Evolutionary conservation across 352 stramenopile genomes (phyloP).

Genomic region (Phytopythium delawarense): DNA sequence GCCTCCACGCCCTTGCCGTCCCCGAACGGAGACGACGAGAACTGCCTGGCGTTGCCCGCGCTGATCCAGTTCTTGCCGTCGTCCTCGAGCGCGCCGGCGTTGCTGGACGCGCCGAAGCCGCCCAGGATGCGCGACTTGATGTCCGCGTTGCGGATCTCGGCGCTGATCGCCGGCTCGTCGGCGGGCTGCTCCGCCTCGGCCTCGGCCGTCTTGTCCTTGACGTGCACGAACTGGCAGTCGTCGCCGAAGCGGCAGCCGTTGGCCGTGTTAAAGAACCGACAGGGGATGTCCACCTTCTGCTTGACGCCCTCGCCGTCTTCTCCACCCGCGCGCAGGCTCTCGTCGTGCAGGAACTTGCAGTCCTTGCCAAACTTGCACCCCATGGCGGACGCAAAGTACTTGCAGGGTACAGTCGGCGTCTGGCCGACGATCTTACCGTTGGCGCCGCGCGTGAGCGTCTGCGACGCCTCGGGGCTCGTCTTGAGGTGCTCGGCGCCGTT

Average conservation of each 20-base stretch:
- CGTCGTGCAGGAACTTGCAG: conserved; percentile 81
- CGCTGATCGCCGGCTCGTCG: conserved; percentile 33
- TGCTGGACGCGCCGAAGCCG: conserved; percentile 72
- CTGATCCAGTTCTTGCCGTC: conserved; percentile 89
- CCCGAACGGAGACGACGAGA: conserved; percentile 69
- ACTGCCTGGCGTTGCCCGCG: conserved; percentile 53
- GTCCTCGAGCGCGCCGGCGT: conserved; percentile 68
- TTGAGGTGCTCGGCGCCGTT: conserved; percentile 69
- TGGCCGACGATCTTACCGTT: conserved; percentile 65
- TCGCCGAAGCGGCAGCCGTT: conserved; percentile 73
- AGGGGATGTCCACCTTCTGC: conserved; percentile 72
- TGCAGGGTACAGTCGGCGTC: conserved; percentile 58
- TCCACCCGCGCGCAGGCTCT: conserved; percentile 14
- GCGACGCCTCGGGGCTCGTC: conserved; percentile 58
- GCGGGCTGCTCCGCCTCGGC: conserved; percentile 22
- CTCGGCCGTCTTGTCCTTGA: conserved; percentile 29
- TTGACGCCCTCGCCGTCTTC: conserved; percentile 17
- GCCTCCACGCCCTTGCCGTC: conserved; percentile 61
- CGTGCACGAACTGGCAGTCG: conserved; percentile 68
- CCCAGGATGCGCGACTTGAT: conserved; percentile 88
- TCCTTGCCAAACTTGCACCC: conserved; percentile 79
- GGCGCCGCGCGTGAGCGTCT: conserved; percentile 58
- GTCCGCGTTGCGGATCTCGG: conserved; percentile 67
- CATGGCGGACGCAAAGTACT: conserved; percentile 73
- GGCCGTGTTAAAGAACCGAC: conserved; percentile 70